Evolutionary conservation across 73 alveolate genomes (phyloP), one percentile per base, ranked within the genome.

Genomic region (Vitrella brassicaformis): DNA sequence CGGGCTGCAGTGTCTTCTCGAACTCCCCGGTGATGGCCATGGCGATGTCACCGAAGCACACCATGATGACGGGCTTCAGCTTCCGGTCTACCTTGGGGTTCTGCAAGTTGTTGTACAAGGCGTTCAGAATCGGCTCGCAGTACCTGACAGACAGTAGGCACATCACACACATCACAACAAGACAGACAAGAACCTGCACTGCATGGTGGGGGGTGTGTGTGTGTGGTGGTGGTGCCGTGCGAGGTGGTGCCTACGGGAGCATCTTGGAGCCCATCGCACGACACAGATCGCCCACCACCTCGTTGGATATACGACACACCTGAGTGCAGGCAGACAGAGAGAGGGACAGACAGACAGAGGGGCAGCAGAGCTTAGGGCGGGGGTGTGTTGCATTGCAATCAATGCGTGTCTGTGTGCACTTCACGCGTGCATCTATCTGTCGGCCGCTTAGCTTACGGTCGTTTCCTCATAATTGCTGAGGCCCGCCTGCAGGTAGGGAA

Each of bases 1-100:
- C 84, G 18, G 84, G 78, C n/a, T 75, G 77, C 27, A 78, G 68
- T 4, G 4, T 8, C 84, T 78, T 71, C 72, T 78, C 84, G 28
- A 78, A 78, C 64, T 78, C 78, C 19, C 78, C 84, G 22, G 73
- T 70, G 67, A 70, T 70, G 31, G 84, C 84, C 78, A 78, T 46
- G 47, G 84, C 84, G 19, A 78, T 78, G 78, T 78, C 84, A 30
- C 84, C 84, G 31, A 78, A 78, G 70, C 84, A 69, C 28, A 70
- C 47, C 78, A 78, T 78, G 68, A 73, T 68, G 31, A 27, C 71
- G 4, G 71, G 47, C 78, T 78, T 78, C 78, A 78, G 68, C 78
- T 70, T 78, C 31, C 84, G 78, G 56, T 78, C 84, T 32, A 78
- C 84, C 14, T 71, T 72, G 29, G 78, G 84, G 31, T 78, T 78